Base-by-base conservation (phyloP, 768 basidiomycete genomes). In the Agrocybe praecox region DNA sequence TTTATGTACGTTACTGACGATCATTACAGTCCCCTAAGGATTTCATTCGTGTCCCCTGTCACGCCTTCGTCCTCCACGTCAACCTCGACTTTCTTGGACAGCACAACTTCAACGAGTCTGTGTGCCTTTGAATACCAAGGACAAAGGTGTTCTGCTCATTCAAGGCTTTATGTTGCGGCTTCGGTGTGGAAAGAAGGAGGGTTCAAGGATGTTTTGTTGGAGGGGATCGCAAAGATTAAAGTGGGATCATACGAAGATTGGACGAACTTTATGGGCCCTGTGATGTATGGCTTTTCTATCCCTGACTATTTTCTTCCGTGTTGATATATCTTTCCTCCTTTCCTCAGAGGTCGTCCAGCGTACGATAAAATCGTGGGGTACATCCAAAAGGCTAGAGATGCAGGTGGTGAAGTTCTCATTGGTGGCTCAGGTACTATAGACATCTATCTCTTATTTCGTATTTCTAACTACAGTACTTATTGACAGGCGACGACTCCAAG, bases 71-170 rank as follows among this genome's bases (percentile, higher is more conserved):
- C n/a, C n/a, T n/a, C n/a, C n/a, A n/a, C n/a, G n/a, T n/a, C n/a
- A n/a, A n/a, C n/a, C n/a, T n/a, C n/a, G n/a, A n/a, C n/a, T n/a
- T n/a, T n/a, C n/a, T n/a, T n/a, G n/a, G n/a, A n/a, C n/a, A n/a
- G n/a, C n/a, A n/a, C n/a, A n/a, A n/a, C n/a, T n/a, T n/a, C n/a
- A n/a, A n/a, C n/a, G n/a, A 98, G 76, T 85, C 80, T 51, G 82
- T 98, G 82, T 17, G 95, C 89, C 1, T 98, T 96, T 72, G 97
- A 99, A 74, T 99, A 98, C 72, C 94, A 95, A 78, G 95, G 93
- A 85, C 97, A 99, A 71, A 99, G 98, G 74, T 99, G 97, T 72
- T 96, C 94, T 12, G 97, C 97, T 0, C 82, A 96, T 29, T 96
- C 96, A 2, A 80, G 97, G 49, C 69, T 92, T 29, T 99, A 98